Evolutionary conservation across 2,329 filamentous ascomycete species (phyloP).

Genomic region (Aspergillus terreus): DNA sequence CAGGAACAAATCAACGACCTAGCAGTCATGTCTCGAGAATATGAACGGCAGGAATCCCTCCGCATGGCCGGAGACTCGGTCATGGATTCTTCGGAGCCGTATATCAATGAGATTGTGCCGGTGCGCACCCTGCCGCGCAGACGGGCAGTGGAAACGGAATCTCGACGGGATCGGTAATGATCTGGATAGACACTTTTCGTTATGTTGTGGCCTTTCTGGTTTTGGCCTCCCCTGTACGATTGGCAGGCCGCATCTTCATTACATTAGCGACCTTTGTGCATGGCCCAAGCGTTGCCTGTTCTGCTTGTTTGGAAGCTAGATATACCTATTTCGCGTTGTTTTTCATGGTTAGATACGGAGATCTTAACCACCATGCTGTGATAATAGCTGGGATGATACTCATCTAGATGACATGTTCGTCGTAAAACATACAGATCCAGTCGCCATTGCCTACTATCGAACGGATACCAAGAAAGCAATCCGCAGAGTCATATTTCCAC

Average conservation of each 20-base stretch:
- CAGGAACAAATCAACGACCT: slow-evolving; percentile 51
- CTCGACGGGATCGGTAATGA: slow-evolving; percentile 21
- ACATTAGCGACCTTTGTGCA: background rate
- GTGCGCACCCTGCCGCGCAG: slow-evolving; percentile 31
- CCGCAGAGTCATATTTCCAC: slow-evolving; percentile 23
- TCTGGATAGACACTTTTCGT: background rate
- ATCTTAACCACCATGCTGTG: too few species aligned
- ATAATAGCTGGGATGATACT: too few species aligned
- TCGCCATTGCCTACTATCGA: background rate
- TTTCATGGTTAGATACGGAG: background rate
- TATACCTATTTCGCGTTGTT: background rate
- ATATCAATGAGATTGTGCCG: slow-evolving; percentile 43
- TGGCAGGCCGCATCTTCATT: background rate
- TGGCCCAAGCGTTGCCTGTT: background rate
- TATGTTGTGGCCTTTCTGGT: background rate
- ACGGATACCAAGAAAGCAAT: slow-evolving; percentile 9
- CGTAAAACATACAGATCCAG: background rate
- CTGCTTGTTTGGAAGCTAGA: background rate
- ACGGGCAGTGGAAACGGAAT: slow-evolving; percentile 22
- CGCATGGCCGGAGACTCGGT: slow-evolving; percentile 37
- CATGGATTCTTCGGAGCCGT: slow-evolving; percentile 29
- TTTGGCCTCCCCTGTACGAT: background rate
- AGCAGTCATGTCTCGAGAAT: slow-evolving; percentile 44
- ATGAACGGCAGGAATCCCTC: slow-evolving; percentile 45
- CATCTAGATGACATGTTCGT: too few species aligned